Evolutionary conservation across 768 basidiomycete species (phyloP).

Genomic region (Lanmaoa rubissima): DNA sequence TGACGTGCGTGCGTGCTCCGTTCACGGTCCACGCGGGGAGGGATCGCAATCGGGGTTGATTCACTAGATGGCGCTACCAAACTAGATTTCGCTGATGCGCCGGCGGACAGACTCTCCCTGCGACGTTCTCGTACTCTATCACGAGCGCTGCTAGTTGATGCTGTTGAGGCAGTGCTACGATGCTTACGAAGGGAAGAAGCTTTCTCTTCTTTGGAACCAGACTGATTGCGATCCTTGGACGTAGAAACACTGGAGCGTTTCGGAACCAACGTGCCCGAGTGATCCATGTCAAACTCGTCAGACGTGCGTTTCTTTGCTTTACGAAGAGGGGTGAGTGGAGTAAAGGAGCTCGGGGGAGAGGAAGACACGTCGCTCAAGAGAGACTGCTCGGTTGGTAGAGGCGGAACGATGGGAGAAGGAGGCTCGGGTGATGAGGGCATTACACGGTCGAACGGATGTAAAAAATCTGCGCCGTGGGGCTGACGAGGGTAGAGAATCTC

Average conservation of each 20-base stretch:
- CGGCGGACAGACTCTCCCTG: conserved; percentile 46
- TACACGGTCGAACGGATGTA: conserved; percentile 34
- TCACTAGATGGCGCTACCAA: conserved; percentile 11
- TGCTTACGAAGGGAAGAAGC: conserved; percentile 55
- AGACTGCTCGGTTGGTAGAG: conserved; percentile 32
- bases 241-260: conserved; percentile 42
- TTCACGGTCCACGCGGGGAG: conserved; percentile 28
- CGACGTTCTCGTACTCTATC: conserved; percentile 52
- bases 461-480: conserved; percentile 30
- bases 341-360: conserved; percentile 68
- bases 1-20: conserved; percentile 57
- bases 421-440: conserved; percentile 30
- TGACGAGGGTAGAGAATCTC: conserved; percentile 87
- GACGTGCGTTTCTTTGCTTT: conserved; percentile 75
- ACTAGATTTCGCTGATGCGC: conserved; percentile 37
- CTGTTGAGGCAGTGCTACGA: conserved; percentile 63
- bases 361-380: conserved; percentile 30
- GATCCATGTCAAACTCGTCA: conserved; percentile 80
- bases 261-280: conserved; percentile 56
- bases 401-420: conserved; percentile 29
- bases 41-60: conserved; percentile 23
- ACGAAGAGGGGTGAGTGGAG: conserved; percentile 39
- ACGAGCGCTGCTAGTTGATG: conserved; percentile 37
- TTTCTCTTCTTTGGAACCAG: conserved; percentile 48
- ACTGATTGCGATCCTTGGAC: conserved; percentile 26